phyloP scores from a whole-genome alignment of 345 rosid species.

The Rhizophora apiculata region DNA sequence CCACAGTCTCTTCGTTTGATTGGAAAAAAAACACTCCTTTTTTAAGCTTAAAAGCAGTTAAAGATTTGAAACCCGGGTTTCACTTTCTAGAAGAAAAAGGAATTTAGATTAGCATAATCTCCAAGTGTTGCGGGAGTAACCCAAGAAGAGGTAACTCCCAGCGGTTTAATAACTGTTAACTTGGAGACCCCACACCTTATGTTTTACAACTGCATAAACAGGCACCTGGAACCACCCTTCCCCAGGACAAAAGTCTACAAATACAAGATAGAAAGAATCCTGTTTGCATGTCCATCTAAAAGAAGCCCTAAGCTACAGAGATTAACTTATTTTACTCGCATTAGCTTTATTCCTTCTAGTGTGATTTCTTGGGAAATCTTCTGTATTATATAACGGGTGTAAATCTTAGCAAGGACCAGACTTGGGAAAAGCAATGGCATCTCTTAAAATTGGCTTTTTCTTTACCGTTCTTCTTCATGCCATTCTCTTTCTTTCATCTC shows the following conservation, averaged over 20 bases:
- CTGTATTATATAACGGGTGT: not conserved
- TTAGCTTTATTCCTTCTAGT: not conserved
- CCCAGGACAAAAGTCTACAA: not conserved
- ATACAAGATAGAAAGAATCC: not conserved
- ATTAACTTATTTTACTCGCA: not conserved
- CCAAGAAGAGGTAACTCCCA: not conserved
- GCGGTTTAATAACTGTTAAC: not conserved
- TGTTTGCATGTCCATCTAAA: not conserved
- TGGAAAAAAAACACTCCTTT: too few species aligned
- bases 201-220: not conserved
- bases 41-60: too few species aligned
- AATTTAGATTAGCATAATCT: too few species aligned
- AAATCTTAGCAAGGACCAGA: not conserved
- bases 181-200: not conserved
- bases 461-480: constrained; percentile 25
- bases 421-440: constrained; percentile 23
- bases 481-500: constrained; percentile 33
- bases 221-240: constrained; percentile 22
- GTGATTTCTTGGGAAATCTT: not conserved
- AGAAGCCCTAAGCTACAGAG: not conserved
- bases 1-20: too few species aligned
- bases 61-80: too few species aligned
- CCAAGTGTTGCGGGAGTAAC: too few species aligned
- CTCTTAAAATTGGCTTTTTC: constrained; percentile 12
- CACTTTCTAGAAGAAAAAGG: too few species aligned